Evolutionary conservation across 768 basidiomycete species (phyloP), one percentile per base, ranked within the genome.

Genomic region (Chalciporus chontae): DNA sequence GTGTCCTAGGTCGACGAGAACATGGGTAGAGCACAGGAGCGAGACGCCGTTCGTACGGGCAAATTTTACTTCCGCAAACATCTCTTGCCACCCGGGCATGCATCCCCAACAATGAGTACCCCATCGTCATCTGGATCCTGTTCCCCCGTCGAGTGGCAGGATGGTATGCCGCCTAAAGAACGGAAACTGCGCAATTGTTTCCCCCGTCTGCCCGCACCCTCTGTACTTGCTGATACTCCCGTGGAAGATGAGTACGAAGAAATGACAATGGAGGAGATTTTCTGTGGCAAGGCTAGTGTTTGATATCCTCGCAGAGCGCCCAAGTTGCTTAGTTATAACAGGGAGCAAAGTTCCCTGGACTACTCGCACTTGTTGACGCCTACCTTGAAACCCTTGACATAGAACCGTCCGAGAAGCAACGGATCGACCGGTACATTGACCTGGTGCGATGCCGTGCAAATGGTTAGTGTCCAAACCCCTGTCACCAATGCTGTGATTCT

Each of bases 1-100:
- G 9, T 40, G 27, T 34, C 34, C 3, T 60, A 97, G 94, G 96
- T 98, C 38, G 94, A 99, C 64, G 90, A 90, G 68, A 99, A 99
- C 61, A 98, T 98, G 96, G 77, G 69, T 19, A 78, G 87, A 52
- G 94, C 95, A 1, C 96, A 99, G 67, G 72, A 75, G 42, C 77
- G 94, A 41, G 85, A 90, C 61, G 95, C 94, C 0, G 78, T 84
- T 18, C 71, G 71, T 44, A 67, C 78, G n/a, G 77, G 80, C 56
- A 87, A 79, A 65, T 99, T 96, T 71, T 90, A 77, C 69, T 99
- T 99, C 79, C 79, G 94, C 44, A 94, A 89, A 68, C 75, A 86
- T 48, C 78, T 98, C 14, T 87, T 89, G 69, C 78, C 86, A 13
- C 74, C 73, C 9, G 79, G 77, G 27, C 56, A 66, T 17, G 56